Evolutionary conservation across 768 basidiomycete genomes (phyloP), one percentile per base, ranked within the genome.

Genomic region (Mycena indigotica): DNA sequence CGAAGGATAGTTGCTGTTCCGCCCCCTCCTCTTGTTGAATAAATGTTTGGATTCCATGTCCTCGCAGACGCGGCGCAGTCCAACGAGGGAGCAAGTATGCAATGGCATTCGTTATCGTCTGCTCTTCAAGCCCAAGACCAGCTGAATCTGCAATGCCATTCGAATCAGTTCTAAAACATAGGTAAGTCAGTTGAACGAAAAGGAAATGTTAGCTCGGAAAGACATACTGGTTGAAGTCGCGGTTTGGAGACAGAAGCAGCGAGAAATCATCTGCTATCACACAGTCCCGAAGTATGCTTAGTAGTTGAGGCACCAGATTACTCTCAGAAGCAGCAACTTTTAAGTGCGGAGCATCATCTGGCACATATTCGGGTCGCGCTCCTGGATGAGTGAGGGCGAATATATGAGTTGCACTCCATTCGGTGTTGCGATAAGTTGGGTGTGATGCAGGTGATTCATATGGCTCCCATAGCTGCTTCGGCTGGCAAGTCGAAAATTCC

Each of bases 21-120:
- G 46, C 13, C 15, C 21, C 24, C 70, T 26, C 69, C 68, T 5
- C 56, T 64, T 5, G 59, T 62, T 50, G 68, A 56, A 28, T 41
- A 53, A 48, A 26, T 6, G 46, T 5, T 28, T 48, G 46, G 5
- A 48, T 48, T 12, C 21, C 46, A 24, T 10, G 8, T 5, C 46
- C 46, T 12, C 23, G 46, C 46, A 12, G 5, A 6, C 13, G 21
- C 25, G 6, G 24, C 13, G 21, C 12, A 8, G 12, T 26, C 46
- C 46, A 48, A 10, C 46, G 46, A 12, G 24, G 4, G 15, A 6
- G 24, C 13, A 48, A 48, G 5, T 4, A 12, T 6, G 5, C 24
- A 13, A 48, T 8, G 6, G 46, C 46, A 48, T 48, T 26, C 24
- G 46, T 48, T 5, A 48, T 48, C 46, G 46, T 28, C 25, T 48